Evolutionary conservation across 1,139 yeast species (phyloP).

Genomic region (Yamadazyma oceani): DNA sequence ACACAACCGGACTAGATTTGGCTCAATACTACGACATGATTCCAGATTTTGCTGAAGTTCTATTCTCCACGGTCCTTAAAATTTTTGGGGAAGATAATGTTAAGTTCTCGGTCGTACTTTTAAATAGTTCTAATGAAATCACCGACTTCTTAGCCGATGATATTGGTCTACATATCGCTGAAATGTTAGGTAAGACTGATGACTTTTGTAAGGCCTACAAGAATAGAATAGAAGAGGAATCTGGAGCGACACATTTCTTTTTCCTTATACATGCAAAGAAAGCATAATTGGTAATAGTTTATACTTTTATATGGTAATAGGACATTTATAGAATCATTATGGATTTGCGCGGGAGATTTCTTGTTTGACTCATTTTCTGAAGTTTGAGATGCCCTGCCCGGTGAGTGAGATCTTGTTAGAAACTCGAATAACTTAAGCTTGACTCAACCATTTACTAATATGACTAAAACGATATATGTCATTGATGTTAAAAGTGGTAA

Average conservation of each 20-base stretch:
- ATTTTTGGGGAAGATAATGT: slow-evolving; percentile 39
- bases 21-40: slow-evolving; percentile 23
- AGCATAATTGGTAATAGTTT: slow-evolving; percentile 3
- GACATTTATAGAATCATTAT: slow-evolving; percentile 2
- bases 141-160: slow-evolving; percentile 33
- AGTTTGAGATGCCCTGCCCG: slow-evolving; percentile 1
- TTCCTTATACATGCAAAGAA: slow-evolving; percentile 34
- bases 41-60: slow-evolving; percentile 25
- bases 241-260: slow-evolving; percentile 29
- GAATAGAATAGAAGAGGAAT: slow-evolving; percentile 15
- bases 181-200: slow-evolving; percentile 34
- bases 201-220: slow-evolving; percentile 27
- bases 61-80: slow-evolving; percentile 23
- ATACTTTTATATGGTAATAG: background rate
- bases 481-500: slow-evolving; percentile 97
- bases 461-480: slow-evolving; percentile 52
- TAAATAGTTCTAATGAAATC: slow-evolving; percentile 34
- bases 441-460: background rate
- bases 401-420: background rate
- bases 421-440: background rate
- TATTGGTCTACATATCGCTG: slow-evolving; percentile 32
- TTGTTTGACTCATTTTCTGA: slow-evolving; percentile 7
- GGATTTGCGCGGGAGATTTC: slow-evolving; percentile 1
- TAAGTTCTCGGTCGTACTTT: slow-evolving; percentile 29
- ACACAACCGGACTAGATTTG: slow-evolving; percentile 19